Evolutionary conservation across 2,329 filamentous ascomycete genomes (phyloP).

Genomic region (Aspergillus eucalypticola): DNA sequence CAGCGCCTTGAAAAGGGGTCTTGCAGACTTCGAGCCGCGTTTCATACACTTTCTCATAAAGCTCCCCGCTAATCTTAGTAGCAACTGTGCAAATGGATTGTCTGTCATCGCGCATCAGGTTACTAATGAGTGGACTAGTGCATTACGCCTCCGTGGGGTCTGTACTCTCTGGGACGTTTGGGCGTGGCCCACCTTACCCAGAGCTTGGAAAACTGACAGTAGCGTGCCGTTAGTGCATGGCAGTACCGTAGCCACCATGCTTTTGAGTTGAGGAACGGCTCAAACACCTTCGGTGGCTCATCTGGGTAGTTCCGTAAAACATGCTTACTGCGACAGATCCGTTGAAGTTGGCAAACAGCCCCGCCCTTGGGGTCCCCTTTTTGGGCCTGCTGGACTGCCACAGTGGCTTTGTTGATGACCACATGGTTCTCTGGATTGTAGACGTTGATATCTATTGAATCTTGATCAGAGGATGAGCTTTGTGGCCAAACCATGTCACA

Average conservation of each 20-base stretch:
- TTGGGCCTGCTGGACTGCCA: background rate
- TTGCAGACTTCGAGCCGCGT: background rate
- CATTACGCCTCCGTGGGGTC: background rate
- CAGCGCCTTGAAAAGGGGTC: background rate
- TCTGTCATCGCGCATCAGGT: slow-evolving; percentile 3
- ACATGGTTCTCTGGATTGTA: background rate
- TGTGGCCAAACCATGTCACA: background rate
- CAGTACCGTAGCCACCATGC: background rate
- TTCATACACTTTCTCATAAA: slow-evolving; percentile 10
- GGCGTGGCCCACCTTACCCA: background rate
- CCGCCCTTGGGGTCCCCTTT: slow-evolving; percentile 8
- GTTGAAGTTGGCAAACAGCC: slow-evolving; percentile 13
- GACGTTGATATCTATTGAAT: background rate
- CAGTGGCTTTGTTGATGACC: background rate
- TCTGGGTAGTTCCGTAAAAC: slow-evolving; percentile 11
- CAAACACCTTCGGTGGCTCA: background rate
- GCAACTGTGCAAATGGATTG: slow-evolving; percentile 5
- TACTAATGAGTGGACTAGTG: background rate
- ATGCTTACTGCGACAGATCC: slow-evolving; percentile 11
- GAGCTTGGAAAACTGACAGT: background rate
- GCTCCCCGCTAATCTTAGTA: slow-evolving; percentile 5
- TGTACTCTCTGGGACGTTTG: background rate
- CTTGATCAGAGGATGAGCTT: background rate
- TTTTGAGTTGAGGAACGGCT: background rate
- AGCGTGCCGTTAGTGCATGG: background rate